Evolutionary conservation across 2,329 filamentous ascomycete species (phyloP), one percentile per base, ranked within the genome.

Genomic region (Helotiales sp.): DNA sequence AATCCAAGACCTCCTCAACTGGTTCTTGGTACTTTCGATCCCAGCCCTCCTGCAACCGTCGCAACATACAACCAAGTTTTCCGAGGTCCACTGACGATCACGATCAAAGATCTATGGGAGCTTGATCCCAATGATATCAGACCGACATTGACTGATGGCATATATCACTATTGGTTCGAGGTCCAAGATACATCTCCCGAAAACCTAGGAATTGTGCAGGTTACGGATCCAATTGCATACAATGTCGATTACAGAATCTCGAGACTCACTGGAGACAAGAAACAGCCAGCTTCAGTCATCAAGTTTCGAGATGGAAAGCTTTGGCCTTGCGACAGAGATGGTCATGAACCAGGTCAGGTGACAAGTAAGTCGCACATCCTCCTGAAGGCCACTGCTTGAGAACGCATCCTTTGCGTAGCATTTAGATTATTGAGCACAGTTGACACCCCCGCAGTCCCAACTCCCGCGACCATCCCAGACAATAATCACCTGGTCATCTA

Each of bases 401-500:
- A n/a, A n/a, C n/a, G n/a, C n/a, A 34, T 34, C 30, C 6, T 34
- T 34, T 6, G 30, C 30, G n/a, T n/a, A 34, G 30, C 5, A 34
- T 34, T 6, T 34, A 34, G 11, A 34, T 34, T 6, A 5, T 34
- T 11, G 34, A 40, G 6, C 34, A 40, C 3, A 7, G 20, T 20
- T 58, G 20, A 40, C 6, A 1, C 0, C 3, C 6, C 26, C 6
- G 20, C 15, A 22, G 47, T 66, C 17, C 69, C 65, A 15, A 13
- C 37, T 8, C 69, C 67, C 28, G 52, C 58, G 1, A 28, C 45
- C 15, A 69, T 71, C n/a, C 67, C 69, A 45, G 55, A 69, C 55
- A 71, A 69, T 54, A 71, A 71, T 45, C 65, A 69, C 22, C 11
- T 71, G 22, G 65, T 71, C 6, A 69, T 71, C 1, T 71, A 71